Evolutionary conservation across 345 rosid genomes (phyloP).

Genomic region (Atalantia buxifolia): DNA sequence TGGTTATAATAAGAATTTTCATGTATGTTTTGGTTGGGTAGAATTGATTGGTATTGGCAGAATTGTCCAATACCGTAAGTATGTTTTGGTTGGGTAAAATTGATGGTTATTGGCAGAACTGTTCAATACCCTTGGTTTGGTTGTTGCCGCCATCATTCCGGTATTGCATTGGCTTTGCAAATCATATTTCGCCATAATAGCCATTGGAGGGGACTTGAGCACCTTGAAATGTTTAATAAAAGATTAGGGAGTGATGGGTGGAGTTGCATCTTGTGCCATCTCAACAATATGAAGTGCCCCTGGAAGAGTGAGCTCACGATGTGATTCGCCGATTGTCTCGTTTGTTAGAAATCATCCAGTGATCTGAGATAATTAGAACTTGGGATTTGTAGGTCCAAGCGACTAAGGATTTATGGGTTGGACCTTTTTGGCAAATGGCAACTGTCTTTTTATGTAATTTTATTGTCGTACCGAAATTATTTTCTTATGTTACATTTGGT

Average conservation of each 20-base stretch:
- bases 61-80: neutral
- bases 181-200: neutral
- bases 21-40: too few species aligned
- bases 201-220: neutral
- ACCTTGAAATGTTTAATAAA: too few species aligned
- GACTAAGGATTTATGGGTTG: too few species aligned
- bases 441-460: too few species aligned
- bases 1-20: neutral
- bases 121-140: neutral
- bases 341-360: neutral
- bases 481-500: too few species aligned
- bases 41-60: too few species aligned
- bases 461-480: too few species aligned
- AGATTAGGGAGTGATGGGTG: neutral
- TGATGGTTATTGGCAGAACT: neutral
- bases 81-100: neutral
- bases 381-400: neutral
- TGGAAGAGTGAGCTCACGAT: neutral
- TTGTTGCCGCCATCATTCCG: neutral
- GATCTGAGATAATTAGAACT: neutral
- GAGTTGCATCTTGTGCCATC: neutral
- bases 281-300: neutral
- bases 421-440: too few species aligned
- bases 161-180: neutral
- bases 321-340: neutral